Evolutionary conservation across 2,329 filamentous ascomycete species (phyloP).

Genomic region (Sclerotinia borealis): DNA sequence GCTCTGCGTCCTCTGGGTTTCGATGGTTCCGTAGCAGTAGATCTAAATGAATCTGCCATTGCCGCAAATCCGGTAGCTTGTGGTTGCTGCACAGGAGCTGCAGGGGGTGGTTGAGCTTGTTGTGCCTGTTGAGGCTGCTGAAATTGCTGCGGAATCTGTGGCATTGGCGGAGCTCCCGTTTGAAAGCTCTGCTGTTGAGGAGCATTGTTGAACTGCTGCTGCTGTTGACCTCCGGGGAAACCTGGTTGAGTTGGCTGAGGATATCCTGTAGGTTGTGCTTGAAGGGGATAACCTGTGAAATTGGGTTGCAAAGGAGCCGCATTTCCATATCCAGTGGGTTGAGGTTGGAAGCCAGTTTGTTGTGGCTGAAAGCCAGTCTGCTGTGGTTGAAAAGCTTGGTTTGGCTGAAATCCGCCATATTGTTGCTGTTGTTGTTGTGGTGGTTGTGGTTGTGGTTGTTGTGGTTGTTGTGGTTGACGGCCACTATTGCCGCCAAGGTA

Average conservation of each 20-base stretch:
- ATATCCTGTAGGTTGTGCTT: conserved; percentile 45
- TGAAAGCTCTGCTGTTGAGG: conserved; percentile 40
- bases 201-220: conserved; percentile 35
- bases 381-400: conserved; percentile 21
- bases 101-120: conserved; percentile 49
- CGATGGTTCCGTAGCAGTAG: conserved; percentile 37
- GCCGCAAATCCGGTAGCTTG: conserved; percentile 60
- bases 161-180: conserved; percentile 31
- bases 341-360: conserved; percentile 19
- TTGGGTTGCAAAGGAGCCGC: conserved; percentile 31
- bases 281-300: conserved; percentile 30
- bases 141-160: conserved; percentile 32
- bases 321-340: conserved; percentile 29
- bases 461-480: conserved; percentile 42
- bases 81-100: conserved; percentile 57
- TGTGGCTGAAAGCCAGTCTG: conserved; percentile 20
- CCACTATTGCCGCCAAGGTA: conserved; percentile 75
- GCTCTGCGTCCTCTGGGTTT: conserved; percentile 40
- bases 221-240: conserved; percentile 46
- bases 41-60: conserved; percentile 62
- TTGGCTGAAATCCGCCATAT: conserved; percentile 11
- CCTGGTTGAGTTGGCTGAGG: conserved; percentile 49
- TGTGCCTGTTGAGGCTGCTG: conserved; percentile 31
- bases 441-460: conserved; percentile 44
- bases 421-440: conserved; percentile 34